Evolutionary conservation across 1,284 basidiomycete genomes (phyloP), one percentile per base, ranked within the genome.

Genomic region (Apiotrichum porosum): DNA sequence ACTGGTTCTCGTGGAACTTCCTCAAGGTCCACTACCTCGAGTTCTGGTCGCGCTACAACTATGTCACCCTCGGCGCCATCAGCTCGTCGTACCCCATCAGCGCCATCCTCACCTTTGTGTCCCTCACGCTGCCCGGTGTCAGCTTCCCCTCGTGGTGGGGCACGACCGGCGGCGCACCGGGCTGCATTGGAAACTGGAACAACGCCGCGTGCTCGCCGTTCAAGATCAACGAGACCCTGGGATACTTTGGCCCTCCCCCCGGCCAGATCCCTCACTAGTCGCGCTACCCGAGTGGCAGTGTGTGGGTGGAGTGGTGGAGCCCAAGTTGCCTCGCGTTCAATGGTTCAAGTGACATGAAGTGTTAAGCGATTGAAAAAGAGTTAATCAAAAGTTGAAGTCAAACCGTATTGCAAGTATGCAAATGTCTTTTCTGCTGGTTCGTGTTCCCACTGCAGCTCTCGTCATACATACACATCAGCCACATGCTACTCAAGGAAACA

Each of bases 31-130:
- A n/a, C 30, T 42, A 42, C 22, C 40, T 42, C 40, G 40, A 32
- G 30, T 39, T 39, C 38, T 39, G 38, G 38, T 10, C 26, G 6
- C 38, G 38, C 12, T 39, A 39, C 38, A 39, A 39, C 38, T 39
- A 39, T 15, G 38, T 39, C 24, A 39, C 38, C 9, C 38, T 39
- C 38, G 24, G n/a, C 12, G 38, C 24, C 6, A 15, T 39, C 26
- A 9, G n/a, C 24, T 12, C 38, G 1, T 24, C 24, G 17, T 18
- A 28, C 38, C 21, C 38, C 1, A 18, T 39, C 26, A 39, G 30
- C 17, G 38, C 38, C n/a, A 12, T 39, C 38, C 12, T 39, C 38
- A 26, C 24, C 38, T 39, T 39, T 18, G 28, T 39, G n/a, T n/a
- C 26, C n/a, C 26, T 39, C n/a, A 26, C 21, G 9, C 30, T 39